Percentiles rank a stretch among this genome's conserved stretches.
These are phyloP conservation scores for Syzygium aromaticum DNA, from an alignment of 345 rosid genomes.

Conservation along the genomic window DNA sequence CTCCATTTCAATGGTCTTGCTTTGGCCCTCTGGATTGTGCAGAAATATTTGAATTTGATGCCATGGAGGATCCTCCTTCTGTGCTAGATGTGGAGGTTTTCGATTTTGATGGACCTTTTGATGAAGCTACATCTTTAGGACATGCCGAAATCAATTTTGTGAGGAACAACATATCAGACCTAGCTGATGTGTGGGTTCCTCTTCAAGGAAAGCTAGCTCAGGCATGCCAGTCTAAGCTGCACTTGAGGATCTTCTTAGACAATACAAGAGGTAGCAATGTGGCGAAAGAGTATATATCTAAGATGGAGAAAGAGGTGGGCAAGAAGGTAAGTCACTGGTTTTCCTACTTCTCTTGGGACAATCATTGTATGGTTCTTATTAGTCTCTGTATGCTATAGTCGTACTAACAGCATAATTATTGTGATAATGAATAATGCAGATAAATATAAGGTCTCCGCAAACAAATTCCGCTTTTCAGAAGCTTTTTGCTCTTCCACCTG, in stretches of 20 bases:
- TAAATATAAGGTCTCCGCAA: conserved; percentile 90
- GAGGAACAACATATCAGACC: conserved; percentile 70
- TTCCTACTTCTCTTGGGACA: not conserved
- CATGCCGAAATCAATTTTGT: conserved; percentile 81
- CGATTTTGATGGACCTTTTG: conserved; percentile 93
- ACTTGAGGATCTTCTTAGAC: conserved; percentile 78
- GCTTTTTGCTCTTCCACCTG: conserved; percentile 88
- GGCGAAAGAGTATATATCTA: conserved; percentile 72
- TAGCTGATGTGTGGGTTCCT: conserved; percentile 88
- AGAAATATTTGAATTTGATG: conserved; percentile 98
- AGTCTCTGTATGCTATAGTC: not conserved
- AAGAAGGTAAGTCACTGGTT: conserved; percentile 51
- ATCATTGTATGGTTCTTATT: not conserved
- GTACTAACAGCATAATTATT: not conserved
- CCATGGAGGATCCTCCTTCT: conserved; percentile 98
- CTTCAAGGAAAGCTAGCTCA: conserved; percentile 83
- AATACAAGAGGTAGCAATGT: conserved; percentile 81
- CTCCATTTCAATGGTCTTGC: not conserved
- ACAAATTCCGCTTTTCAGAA: conserved; percentile 96
- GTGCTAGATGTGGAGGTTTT: conserved; percentile 81
- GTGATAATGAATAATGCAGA: conserved; percentile 32
- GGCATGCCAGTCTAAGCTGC: conserved; percentile 95
- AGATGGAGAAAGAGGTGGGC: conserved; percentile 99
- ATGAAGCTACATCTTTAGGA: conserved; percentile 81
- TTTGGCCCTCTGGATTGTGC: conserved; percentile 17